Evolutionary conservation across 2,329 filamentous ascomycete genomes (phyloP), one percentile per base, ranked within the genome.

Genomic region (Aspergillus melleus): DNA sequence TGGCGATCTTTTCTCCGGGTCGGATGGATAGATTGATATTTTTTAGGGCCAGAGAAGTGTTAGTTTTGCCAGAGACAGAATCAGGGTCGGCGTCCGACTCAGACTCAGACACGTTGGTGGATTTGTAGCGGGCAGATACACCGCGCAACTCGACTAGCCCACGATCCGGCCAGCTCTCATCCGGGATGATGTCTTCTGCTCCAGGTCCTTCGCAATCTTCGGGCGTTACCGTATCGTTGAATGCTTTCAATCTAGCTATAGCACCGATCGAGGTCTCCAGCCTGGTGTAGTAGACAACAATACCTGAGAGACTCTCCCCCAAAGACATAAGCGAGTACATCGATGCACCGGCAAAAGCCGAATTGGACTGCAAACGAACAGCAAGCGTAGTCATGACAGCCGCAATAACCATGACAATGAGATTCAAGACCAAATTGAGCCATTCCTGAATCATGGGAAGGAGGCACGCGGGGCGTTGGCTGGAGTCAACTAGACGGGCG

Each of bases 391-490:
- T 74, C 0, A 39, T 5, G 36, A 16, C 36, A 2, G 36, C 36
- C 36, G 36, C 36, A n/a, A 39, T 39, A 12, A 39, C 39, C 20
- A 50, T 58, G 9, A 82, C 76, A 1, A 81, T 61, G 0, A 81
- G 57, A 29, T 79, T 70, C 0, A 85, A 72, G 0, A 76, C 72
- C 14, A 80, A 9, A 16, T 30, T 53, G 22, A 80, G 66, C 78
- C 79, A 81, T 10, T 76, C 70, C 61, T 81, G 78, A 24, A 79
- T 71, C 51, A 74, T 74, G 26, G 75, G 75, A 19, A 80, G 69
- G 1, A 81, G 73, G 63, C 80, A 81, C 64, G 74, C 77, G 2
- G 79, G 77, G 2, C 71, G 68, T 59, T 81, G 79, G 8, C 74
- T 76, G 32, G 67, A 61, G 56, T 81, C 76, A 12, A 81, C 68